Conservation (phyloP, 2,329 filamentous ascomycete species). For the Helminthosporium solani region DNA sequence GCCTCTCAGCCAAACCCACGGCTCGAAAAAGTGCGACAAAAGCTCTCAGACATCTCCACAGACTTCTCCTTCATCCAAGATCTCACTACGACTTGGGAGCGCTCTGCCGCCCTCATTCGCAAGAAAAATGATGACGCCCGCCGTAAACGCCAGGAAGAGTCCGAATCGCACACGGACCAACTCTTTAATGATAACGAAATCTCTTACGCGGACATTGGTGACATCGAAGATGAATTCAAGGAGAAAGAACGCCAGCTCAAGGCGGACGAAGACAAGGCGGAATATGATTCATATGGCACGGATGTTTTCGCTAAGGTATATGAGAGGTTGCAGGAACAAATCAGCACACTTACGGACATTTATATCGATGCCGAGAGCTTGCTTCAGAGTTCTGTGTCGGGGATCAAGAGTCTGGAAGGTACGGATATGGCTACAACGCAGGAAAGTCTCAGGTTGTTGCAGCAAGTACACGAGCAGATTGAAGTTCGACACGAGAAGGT, state of each 20-base stretch:
- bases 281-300: slow-evolving; percentile 53
- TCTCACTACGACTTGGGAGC: slow-evolving; percentile 47
- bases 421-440: slow-evolving; percentile 20
- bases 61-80: slow-evolving; percentile 22
- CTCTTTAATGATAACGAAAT: slow-evolving; percentile 59
- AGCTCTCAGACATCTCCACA: slow-evolving; percentile 15
- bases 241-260: slow-evolving; percentile 53
- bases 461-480: slow-evolving; percentile 48
- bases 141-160: slow-evolving; percentile 52
- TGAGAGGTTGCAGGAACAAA: slow-evolving; percentile 51
- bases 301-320: slow-evolving; percentile 55
- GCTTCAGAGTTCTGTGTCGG: slow-evolving; percentile 26
- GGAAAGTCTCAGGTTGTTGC: slow-evolving; percentile 38
- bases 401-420: slow-evolving; percentile 20
- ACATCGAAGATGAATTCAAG: slow-evolving; percentile 57
- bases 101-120: slow-evolving; percentile 45
- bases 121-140: slow-evolving; percentile 52
- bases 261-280: slow-evolving; percentile 54
- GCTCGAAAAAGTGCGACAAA: slow-evolving; percentile 24
- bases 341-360: slow-evolving; percentile 50
- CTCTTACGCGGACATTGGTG: slow-evolving; percentile 58
- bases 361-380: slow-evolving; percentile 42
- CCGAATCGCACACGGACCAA: slow-evolving; percentile 54
- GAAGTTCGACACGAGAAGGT: slow-evolving; percentile 53
- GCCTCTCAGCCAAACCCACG: slow-evolving; percentile 13